Evolutionary conservation across 2,329 filamentous ascomycete species (phyloP).

Genomic region (Gaeumannomyces sp.): DNA sequence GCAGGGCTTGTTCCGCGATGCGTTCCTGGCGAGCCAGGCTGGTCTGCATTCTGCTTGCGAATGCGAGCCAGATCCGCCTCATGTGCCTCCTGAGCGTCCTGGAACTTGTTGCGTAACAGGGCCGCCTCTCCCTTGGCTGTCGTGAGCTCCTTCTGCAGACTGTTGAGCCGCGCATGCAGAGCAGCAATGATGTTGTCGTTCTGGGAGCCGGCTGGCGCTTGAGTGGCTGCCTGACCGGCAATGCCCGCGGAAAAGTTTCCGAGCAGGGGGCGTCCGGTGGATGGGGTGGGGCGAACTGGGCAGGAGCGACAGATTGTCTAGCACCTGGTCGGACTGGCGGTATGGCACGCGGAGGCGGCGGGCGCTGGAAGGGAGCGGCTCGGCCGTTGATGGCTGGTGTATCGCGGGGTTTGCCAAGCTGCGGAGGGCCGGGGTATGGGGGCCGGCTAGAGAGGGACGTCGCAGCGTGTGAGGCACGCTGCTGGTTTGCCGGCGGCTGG

Average conservation of each 20-base stretch:
- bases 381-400: background rate
- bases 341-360: constrained; percentile 12
- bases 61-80: constrained; percentile 56
- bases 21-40: constrained; percentile 57
- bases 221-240: constrained; percentile 2
- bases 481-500: constrained; percentile 10
- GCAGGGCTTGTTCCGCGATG: constrained; percentile 57
- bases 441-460: constrained; percentile 9
- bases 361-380: background rate
- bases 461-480: constrained; percentile 9
- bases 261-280: constrained; percentile 9
- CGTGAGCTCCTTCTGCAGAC: constrained; percentile 50
- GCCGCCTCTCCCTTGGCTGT: constrained; percentile 65
- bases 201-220: background rate
- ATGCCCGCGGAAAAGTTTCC: constrained; percentile 7
- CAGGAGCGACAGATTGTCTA: background rate
- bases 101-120: constrained; percentile 66
- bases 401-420: background rate
- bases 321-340: constrained; percentile 5
- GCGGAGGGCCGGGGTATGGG: constrained; percentile 14
- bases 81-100: constrained; percentile 55
- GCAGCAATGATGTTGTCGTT: constrained; percentile 34
- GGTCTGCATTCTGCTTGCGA: constrained; percentile 58
- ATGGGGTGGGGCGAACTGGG: constrained; percentile 9
- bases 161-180: constrained; percentile 45